Evolutionary conservation across 257 asterid species (phyloP).

Genomic region (Penstemon eatonii): DNA sequence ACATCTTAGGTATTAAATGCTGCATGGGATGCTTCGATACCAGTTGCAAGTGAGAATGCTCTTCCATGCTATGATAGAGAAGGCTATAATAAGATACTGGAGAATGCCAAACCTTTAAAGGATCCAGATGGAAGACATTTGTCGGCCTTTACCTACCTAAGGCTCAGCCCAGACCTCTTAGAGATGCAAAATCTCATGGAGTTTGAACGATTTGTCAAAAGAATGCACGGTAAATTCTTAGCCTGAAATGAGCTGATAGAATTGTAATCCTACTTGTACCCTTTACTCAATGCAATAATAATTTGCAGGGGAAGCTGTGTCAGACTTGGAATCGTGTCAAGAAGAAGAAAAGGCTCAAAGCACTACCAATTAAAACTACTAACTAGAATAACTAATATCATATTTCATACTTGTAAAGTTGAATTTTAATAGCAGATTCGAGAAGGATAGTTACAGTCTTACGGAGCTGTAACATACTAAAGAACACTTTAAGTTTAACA

Average conservation of each 20-base stretch:
- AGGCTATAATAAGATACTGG: slow-evolving; percentile 59
- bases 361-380: background rate
- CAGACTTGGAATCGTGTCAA: slow-evolving; percentile 21
- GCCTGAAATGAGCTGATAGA: slow-evolving; percentile 2
- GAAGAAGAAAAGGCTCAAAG: slow-evolving; percentile 14
- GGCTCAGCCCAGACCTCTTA: slow-evolving; percentile 50
- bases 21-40: slow-evolving; percentile 78
- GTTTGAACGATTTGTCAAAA: slow-evolving; percentile 57
- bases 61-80: slow-evolving; percentile 57
- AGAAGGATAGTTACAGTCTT: too few species aligned
- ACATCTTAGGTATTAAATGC: slow-evolving; percentile 40
- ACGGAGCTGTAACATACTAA: too few species aligned
- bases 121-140: slow-evolving; percentile 76
- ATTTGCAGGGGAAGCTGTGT: slow-evolving; percentile 42
- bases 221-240: slow-evolving; percentile 64
- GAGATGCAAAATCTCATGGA: slow-evolving; percentile 53
- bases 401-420: too few species aligned
- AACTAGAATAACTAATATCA: too few species aligned
- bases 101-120: slow-evolving; percentile 58
- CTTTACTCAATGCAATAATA: background rate
- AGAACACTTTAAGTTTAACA: too few species aligned
- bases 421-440: too few species aligned
- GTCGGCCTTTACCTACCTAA: slow-evolving; percentile 75
- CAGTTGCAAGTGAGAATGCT: slow-evolving; percentile 70
- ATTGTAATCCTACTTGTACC: background rate